These are phyloP conservation scores for Zygotorulaspora danielsina DNA, from an alignment of 805 yeast genomes.

Conservation along the genomic window DNA sequence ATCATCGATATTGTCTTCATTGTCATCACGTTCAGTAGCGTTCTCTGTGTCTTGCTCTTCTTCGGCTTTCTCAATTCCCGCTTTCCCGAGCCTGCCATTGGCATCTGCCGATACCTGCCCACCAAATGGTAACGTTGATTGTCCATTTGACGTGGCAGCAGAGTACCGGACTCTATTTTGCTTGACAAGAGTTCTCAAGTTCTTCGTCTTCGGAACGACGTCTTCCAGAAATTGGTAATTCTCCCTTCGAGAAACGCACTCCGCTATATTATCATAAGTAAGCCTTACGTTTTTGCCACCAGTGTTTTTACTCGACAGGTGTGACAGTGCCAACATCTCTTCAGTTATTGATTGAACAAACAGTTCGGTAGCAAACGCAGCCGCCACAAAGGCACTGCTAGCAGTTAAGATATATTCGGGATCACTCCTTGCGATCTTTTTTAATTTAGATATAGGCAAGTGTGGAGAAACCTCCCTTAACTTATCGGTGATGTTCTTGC, in stretches of 20 bases:
- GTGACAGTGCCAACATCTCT: slow-evolving; percentile 23
- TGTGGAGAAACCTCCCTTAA: slow-evolving; percentile 16
- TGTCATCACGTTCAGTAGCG: slow-evolving; percentile 5
- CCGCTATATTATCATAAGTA: slow-evolving; percentile 23
- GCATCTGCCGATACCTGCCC: not conserved
- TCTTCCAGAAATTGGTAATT: slow-evolving; percentile 24
- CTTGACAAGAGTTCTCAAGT: slow-evolving; percentile 20
- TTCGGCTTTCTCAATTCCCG: no score
- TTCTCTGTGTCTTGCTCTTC: not conserved
- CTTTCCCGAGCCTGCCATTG: no score
- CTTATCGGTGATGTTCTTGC: slow-evolving; percentile 4
- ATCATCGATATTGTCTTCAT: slow-evolving; percentile 6
- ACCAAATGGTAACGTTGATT: slow-evolving; percentile 16
- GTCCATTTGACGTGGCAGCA: slow-evolving; percentile 12
- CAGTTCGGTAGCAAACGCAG: slow-evolving; percentile 28
- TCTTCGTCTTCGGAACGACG: slow-evolving; percentile 25
- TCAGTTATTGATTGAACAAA: slow-evolving; percentile 28
- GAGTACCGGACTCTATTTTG: slow-evolving; percentile 25
- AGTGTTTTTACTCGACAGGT: slow-evolving; percentile 15
- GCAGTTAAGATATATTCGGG: slow-evolving; percentile 25
- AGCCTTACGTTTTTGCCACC: slow-evolving; percentile 19
- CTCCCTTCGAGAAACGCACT: slow-evolving; percentile 20
- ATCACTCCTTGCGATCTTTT: slow-evolving; percentile 26
- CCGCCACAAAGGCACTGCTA: slow-evolving; percentile 25
- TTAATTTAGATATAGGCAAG: slow-evolving; percentile 26